Evolutionary conservation across 768 basidiomycete species (phyloP).

Genomic region (Pleurotus tuber-regium): DNA sequence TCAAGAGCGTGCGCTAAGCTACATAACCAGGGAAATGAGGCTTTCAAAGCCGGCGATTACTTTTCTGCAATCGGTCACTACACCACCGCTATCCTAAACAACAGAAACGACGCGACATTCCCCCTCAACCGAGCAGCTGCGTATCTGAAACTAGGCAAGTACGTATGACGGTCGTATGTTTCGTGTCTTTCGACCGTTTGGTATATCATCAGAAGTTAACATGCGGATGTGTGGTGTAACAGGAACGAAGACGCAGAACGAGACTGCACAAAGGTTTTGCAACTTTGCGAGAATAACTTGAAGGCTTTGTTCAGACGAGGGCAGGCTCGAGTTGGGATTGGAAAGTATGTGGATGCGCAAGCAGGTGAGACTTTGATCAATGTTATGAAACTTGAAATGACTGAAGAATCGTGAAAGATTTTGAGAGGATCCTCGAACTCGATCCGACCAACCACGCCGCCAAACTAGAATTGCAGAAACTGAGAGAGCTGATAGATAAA

Average conservation of each 20-base stretch:
- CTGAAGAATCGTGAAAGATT: slow-evolving; percentile 41
- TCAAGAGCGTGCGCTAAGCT: not conserved
- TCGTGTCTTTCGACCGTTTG: slow-evolving; percentile 15
- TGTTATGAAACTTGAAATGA: not conserved
- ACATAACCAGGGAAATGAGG: slow-evolving; percentile 71
- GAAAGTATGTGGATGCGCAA: slow-evolving; percentile 54
- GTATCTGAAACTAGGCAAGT: slow-evolving; percentile 95
- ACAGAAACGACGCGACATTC: slow-evolving; percentile 70
- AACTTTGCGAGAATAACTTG: slow-evolving; percentile 54
- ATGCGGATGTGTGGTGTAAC: not conserved
- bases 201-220: slow-evolving; percentile 3
- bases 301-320: slow-evolving; percentile 81
- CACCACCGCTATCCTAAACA: slow-evolving; percentile 72
- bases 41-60: slow-evolving; percentile 82
- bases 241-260: slow-evolving; percentile 80
- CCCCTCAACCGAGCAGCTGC: slow-evolving; percentile 88
- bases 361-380: slow-evolving; percentile 44
- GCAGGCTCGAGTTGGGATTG: slow-evolving; percentile 63
- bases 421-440: slow-evolving; percentile 51
- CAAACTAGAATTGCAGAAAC: slow-evolving; percentile 57
- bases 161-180: slow-evolving; percentile 34
- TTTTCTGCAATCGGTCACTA: slow-evolving; percentile 83
- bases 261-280: slow-evolving; percentile 70
- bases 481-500: slow-evolving; percentile 38
- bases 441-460: slow-evolving; percentile 67